Conservation (phyloP, 164 flowering plant species). For the Taxillus chinensis region DNA sequence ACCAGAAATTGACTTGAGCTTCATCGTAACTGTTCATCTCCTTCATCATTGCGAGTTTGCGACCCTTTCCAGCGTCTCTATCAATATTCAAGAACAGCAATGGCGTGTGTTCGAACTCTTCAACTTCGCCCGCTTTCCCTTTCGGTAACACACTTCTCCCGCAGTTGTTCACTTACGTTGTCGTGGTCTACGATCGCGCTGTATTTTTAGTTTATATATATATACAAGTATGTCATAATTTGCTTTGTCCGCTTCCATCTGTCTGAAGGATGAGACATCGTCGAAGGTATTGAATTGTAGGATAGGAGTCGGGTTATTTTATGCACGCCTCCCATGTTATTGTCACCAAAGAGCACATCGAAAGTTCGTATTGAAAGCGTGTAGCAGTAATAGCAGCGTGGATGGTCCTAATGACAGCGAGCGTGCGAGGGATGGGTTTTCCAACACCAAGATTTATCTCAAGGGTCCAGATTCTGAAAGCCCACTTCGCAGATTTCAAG, state of each 20-base stretch:
- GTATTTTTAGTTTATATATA: slow-evolving; percentile 7
- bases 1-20: no score
- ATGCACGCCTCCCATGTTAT: slow-evolving; percentile 1
- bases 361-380: slow-evolving; percentile 10
- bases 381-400: slow-evolving; percentile 2
- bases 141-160: slow-evolving; percentile 14
- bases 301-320: slow-evolving; percentile 1
- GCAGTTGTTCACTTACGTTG: not conserved
- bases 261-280: slow-evolving; percentile 11
- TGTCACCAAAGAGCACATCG: not conserved
- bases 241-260: not conserved
- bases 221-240: slow-evolving; percentile 5
- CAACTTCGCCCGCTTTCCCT: slow-evolving; percentile 17
- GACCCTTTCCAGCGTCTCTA: not conserved
- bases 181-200: not conserved
- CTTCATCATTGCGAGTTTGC: slow-evolving; percentile 12
- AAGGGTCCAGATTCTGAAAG: slow-evolving; percentile 4
- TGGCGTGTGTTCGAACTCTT: slow-evolving; percentile 35
- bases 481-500: slow-evolving; percentile 24
- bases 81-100: slow-evolving; percentile 5
- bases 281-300: slow-evolving; percentile 14
- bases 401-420: slow-evolving; percentile 13
- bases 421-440: slow-evolving; percentile 9
- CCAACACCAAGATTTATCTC: slow-evolving; percentile 6
- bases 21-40: not conserved